Evolutionary conservation across 768 basidiomycete species (phyloP).

Genomic region (Collybia nuda): DNA sequence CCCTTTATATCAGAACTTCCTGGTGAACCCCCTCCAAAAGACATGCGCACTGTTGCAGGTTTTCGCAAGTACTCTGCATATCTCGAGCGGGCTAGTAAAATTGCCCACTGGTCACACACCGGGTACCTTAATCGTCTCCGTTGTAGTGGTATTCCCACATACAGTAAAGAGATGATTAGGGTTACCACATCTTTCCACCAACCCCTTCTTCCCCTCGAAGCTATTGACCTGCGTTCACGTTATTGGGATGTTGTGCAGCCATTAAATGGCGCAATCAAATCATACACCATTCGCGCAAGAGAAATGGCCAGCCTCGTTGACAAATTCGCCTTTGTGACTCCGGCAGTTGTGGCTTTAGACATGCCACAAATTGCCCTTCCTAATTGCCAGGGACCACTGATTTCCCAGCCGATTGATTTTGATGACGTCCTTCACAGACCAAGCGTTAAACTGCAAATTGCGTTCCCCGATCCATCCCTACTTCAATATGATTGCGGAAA

Average conservation of each 20-base stretch:
- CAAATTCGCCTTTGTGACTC: constrained; percentile 79
- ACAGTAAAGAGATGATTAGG: constrained; percentile 45
- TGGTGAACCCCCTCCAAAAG: constrained; percentile 68
- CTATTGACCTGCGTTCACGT: constrained; percentile 31
- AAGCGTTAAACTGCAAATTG: constrained; percentile 85
- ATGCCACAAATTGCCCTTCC: constrained; percentile 63
- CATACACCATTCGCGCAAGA: constrained; percentile 59
- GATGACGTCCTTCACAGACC: constrained; percentile 70
- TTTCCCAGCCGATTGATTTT: constrained; percentile 43
- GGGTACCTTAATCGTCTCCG: constrained; percentile 74
- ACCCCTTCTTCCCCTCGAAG: constrained; percentile 53
- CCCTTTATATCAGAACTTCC: constrained; percentile 53
- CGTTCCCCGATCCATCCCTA: constrained; percentile 87
- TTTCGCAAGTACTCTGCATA: constrained; percentile 57
- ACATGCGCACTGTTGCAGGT: constrained; percentile 74
- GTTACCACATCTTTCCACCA: constrained; percentile 34
- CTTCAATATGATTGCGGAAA: constrained; percentile 97
- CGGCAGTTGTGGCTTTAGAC: constrained; percentile 74
- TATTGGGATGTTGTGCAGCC: constrained; percentile 43
- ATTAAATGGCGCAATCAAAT: constrained; percentile 55
- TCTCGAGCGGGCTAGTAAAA: constrained; percentile 45
- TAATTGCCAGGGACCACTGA: constrained; percentile 30
- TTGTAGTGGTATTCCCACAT: constrained; percentile 51
- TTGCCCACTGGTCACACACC: constrained; percentile 68
- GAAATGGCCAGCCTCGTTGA: constrained; percentile 56